Evolutionary conservation across 2,329 filamentous ascomycete genomes (phyloP), one percentile per base, ranked within the genome.

Genomic region (Colletotrichum chlorophyti): DNA sequence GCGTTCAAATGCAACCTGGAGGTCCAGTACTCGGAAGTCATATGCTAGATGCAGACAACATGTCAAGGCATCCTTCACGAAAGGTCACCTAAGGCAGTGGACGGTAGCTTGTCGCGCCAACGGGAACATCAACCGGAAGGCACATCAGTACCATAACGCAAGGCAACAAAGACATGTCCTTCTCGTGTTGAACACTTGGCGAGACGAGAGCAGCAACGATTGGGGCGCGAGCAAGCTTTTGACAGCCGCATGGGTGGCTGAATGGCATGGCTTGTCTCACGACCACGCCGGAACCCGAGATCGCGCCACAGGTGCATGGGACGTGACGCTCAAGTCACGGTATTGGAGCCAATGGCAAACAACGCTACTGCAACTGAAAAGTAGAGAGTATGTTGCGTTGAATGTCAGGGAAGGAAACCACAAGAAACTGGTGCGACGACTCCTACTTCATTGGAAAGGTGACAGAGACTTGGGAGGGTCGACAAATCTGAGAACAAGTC

Each of bases 321-420:
- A 29, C 11, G 43, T 35, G 10, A 42, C 15, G 9, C 38, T 60
- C 10, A 60, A 59, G 29, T 41, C 55, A n/a, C 54, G 50, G 11
- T 47, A 59, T 6, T 63, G 59, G 59, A 53, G 50, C 10, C 60
- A 62, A 21, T 63, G 61, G 61, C 59, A 53, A n/a, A 52, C 59
- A 5, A 37, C 60, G 3, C 38, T 58, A 6, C 53, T 63, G n/a
- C 61, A 62, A 19, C 42, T 63, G 8, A 61, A 63, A 24, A 57
- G 58, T 23, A 50, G 60, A 29, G 48, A 54, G 17, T 63, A 63
- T 10, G 47, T 63, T 27, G 59, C 60, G 11, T 41, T 37, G 15
- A 59, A 63, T 32, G 61, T 63, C 15, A 42, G 35, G 14, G 59
- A 60, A 29, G 52, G 60, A 21, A 63, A 62, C 35, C 41, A 42